phyloP scores from a whole-genome alignment of 75 land plant genomes.

The Isoetes taiwanensis region DNA sequence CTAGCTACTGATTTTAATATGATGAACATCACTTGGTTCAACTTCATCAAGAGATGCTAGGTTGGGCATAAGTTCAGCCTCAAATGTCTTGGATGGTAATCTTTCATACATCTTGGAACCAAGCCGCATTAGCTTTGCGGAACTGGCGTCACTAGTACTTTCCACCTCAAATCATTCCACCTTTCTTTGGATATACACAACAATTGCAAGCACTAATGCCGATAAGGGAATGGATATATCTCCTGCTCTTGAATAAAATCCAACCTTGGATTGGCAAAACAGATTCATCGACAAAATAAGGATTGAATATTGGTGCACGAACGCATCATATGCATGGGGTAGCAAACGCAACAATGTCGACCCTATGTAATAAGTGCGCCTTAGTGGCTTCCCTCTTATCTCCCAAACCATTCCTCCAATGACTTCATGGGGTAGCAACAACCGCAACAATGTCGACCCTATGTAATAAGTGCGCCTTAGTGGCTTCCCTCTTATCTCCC shows the following conservation, averaged over 20 bases:
- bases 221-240: constrained; percentile 41
- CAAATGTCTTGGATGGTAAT: constrained; percentile 40
- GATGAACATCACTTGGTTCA: too few species aligned
- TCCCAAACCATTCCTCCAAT: constrained; percentile 45
- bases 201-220: constrained; percentile 31
- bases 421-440: constrained; percentile 62
- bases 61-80: constrained; percentile 42
- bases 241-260: constrained; percentile 53
- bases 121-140: constrained; percentile 23
- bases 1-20: too few species aligned
- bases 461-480: constrained; percentile 38
- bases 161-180: constrained; percentile 26
- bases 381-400: constrained; percentile 36
- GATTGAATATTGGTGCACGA: constrained; percentile 34
- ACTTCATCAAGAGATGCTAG: too few species aligned
- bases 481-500: constrained; percentile 45
- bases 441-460: constrained; percentile 41
- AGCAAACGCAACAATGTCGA: constrained; percentile 41
- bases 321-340: constrained; percentile 50
- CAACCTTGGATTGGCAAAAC: constrained; percentile 43
- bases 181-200: constrained; percentile 51
- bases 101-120: constrained; percentile 47
- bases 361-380: constrained; percentile 42
- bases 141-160: constrained; percentile 14
- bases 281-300: constrained; percentile 36